Base-by-base conservation (phyloP, 164 flowering plant genomes). In the Vitis riparia region DNA sequence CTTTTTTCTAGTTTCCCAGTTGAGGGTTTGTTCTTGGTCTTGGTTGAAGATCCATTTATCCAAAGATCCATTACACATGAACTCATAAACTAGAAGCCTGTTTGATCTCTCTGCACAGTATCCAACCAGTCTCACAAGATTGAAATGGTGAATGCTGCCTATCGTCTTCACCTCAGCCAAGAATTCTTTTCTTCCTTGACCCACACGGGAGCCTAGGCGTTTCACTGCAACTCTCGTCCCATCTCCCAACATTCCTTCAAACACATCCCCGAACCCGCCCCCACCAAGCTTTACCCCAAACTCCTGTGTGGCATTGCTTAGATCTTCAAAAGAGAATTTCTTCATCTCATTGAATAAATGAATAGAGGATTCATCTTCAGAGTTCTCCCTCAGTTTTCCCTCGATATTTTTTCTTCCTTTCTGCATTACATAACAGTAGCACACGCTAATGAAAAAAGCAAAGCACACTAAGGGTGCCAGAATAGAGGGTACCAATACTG, bases 201-300 rank as follows among this genome's bases (percentile, higher is more conserved):
- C 65, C 4, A 73, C 1, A 23, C 1, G 0, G 27, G 58, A 29
- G 48, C 56, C 55, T 5, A 71, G 50, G 48, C 66, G 29, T 19
- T 69, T 61, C n/a, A 68, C 72, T 17, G 68, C 68, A 48, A 68
- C 62, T 37, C 56, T 59, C 8, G 65, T 59, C 16, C 75, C 75
- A 67, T 59, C 37, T 8, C 12, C 13, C 49, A 73, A 30, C 7
- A 48, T 51, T 10, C 72, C 76, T 56, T 68, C 68, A 68, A 55
- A 63, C 5, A 73, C 72, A 16, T 72, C 47, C 11, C 76, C 76
- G 37, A 73, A 73, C 60, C 76, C 72, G 49, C 76, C 76, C 56
- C 67, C 51, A n/a, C 72, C 76, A 62, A 73, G 67, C 62, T 68
- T 62, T 23, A 15, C 13, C 50, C 16, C 9, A 27, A 68, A 62